phyloP scores from a whole-genome alignment of 176 grass and related monocot species.

The Oryza officinalis region DNA sequence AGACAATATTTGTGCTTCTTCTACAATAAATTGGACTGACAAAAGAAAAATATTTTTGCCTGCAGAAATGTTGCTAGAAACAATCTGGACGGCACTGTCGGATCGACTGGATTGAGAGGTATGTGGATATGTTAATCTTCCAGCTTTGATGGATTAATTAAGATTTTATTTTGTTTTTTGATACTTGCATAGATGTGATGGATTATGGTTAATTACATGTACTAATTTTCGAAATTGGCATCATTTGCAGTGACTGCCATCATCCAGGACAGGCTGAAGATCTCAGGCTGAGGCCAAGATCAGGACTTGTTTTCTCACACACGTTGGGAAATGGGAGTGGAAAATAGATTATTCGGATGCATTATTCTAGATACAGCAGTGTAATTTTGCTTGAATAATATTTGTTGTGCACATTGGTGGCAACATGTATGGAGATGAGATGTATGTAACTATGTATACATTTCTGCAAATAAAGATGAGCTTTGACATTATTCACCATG shows the following conservation, averaged over 20 bases:
- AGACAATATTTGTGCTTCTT: background rate
- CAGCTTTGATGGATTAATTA: background rate
- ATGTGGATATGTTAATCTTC: background rate
- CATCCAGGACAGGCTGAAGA: slow-evolving; percentile 30
- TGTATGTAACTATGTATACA: background rate
- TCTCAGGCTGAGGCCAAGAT: background rate
- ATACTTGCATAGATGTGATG: background rate
- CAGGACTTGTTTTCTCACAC: too few species aligned
- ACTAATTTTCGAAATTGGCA: background rate
- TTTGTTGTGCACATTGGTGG: background rate
- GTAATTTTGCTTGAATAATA: background rate
- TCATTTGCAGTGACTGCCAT: slow-evolving; percentile 17
- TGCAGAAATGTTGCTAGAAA: slow-evolving; percentile 47
- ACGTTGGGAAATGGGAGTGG: background rate
- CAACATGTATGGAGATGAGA: background rate
- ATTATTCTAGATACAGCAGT: background rate
- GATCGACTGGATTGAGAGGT: slow-evolving; percentile 40
- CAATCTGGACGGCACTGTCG: slow-evolving; percentile 9
- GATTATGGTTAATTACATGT: background rate
- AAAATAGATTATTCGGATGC: background rate
- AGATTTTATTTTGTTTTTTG: background rate
- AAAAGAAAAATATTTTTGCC: background rate
- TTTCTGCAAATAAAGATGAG: background rate
- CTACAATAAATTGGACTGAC: background rate
- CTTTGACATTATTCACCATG: background rate